phyloP scores from a whole-genome alignment of 78 protist genomes.

The Kipferlia bialata region DNA sequence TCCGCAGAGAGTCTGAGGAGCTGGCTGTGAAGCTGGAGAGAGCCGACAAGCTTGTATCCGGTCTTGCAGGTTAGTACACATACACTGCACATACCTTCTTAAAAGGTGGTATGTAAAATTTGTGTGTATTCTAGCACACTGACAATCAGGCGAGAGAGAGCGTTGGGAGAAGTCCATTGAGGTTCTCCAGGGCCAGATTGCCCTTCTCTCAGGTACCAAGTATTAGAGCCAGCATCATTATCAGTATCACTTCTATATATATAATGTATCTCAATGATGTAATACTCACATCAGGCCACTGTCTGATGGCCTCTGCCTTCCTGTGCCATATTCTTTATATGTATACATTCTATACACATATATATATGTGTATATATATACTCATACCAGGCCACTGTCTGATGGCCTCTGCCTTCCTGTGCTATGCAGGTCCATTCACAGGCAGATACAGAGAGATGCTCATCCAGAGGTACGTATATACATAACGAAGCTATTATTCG shows the following conservation, averaged over 20 bases:
- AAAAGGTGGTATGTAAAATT: too few relatives aligned
- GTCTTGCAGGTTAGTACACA: too few relatives aligned
- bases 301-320: slow-evolving; percentile 62
- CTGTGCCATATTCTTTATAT: too few relatives aligned
- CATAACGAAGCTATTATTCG: too few relatives aligned
- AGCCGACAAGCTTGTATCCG: slow-evolving; percentile 58
- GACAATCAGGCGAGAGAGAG: slow-evolving; percentile 56
- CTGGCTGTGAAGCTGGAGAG: slow-evolving; percentile 53
- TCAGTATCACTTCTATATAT: too few relatives aligned
- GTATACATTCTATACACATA: too few relatives aligned
- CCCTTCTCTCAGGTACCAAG: too few relatives aligned
- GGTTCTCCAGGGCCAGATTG: slow-evolving; percentile 10
- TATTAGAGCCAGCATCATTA: too few relatives aligned
- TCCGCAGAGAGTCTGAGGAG: slow-evolving; percentile 34
- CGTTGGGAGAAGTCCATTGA: slow-evolving; percentile 52
- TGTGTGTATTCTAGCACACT: too few relatives aligned
- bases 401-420: slow-evolving; percentile 61
- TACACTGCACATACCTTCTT: too few relatives aligned
- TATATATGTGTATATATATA: too few relatives aligned
- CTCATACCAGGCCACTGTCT: slow-evolving; percentile 67
- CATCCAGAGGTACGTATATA: slow-evolving; percentile 5
- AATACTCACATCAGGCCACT: slow-evolving; percentile 68
- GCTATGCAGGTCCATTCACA: slow-evolving; percentile 72
- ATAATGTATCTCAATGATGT: too few relatives aligned
- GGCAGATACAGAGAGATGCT: slow-evolving; percentile 44